Conservation (phyloP, 768 basidiomycete genomes). For the Lactifluus hygrophoroides region DNA sequence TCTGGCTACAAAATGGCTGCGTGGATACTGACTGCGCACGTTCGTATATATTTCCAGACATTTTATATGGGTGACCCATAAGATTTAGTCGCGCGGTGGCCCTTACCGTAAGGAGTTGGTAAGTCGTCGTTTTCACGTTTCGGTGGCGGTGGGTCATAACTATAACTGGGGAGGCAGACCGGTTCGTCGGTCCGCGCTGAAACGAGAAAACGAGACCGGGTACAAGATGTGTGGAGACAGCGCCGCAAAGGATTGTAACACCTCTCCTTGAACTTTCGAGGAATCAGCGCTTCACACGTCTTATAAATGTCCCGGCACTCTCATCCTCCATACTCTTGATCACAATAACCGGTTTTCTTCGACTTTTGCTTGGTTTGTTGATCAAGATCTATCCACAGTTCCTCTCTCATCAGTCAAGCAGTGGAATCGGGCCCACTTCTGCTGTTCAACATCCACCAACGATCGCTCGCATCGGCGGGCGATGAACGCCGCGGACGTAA, state of each 20-base stretch:
- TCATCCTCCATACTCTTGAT: background rate
- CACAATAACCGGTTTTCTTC: background rate
- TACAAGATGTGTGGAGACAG: background rate
- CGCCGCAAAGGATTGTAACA: background rate
- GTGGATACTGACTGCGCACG: too few relatives aligned
- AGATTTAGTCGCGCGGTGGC: too few relatives aligned
- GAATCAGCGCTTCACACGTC: background rate
- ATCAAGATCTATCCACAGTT: background rate
- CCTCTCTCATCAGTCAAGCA: background rate
- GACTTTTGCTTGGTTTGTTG: background rate
- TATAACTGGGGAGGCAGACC: too few relatives aligned
- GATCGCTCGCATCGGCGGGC: background rate
- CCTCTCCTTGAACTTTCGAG: background rate
- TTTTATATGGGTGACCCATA: too few relatives aligned
- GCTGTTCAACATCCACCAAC: background rate
- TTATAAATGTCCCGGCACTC: background rate
- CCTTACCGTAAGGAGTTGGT: too few relatives aligned
- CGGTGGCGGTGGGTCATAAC: too few relatives aligned
- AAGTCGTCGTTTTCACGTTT: too few relatives aligned
- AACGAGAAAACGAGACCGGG: background rate
- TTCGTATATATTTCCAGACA: too few relatives aligned
- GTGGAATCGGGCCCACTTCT: too few relatives aligned
- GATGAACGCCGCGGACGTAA: conserved; percentile 3
- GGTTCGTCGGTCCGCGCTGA: background rate
- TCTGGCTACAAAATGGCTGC: too few relatives aligned